These are phyloP conservation scores for Calocybe gambosa DNA, from an alignment of 1,284 basidiomycete species.

Conservation along the genomic window DNA sequence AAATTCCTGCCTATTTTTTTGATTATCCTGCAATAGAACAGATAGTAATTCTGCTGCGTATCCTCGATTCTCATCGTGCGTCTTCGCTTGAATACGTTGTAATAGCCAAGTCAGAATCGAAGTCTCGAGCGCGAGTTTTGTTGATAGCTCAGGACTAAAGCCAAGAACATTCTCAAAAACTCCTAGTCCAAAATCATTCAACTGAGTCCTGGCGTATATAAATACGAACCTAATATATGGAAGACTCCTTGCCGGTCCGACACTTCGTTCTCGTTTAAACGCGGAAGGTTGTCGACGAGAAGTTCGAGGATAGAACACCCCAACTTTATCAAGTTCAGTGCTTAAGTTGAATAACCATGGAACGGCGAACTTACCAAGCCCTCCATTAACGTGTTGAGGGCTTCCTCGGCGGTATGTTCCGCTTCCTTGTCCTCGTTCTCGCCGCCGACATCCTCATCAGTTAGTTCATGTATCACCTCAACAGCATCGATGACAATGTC, in stretches of 20 bases:
- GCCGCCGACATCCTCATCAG: constrained; percentile 91
- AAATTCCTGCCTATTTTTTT: constrained; percentile 57
- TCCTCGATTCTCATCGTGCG: constrained; percentile 79
- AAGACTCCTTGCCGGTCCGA: constrained; percentile 87
- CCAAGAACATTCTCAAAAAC: constrained; percentile 92
- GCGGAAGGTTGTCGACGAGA: constrained; percentile 81
- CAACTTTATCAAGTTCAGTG: constrained; percentile 40
- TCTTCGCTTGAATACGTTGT: constrained; percentile 66
- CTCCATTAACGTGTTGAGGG: constrained; percentile 69
- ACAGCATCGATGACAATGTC: constrained; percentile 93
- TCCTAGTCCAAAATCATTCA: constrained; percentile 40
- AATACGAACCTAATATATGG: constrained; percentile 70
- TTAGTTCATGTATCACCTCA: constrained; percentile 88
- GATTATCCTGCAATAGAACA: constrained; percentile 78
- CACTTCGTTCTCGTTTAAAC: constrained; percentile 82
- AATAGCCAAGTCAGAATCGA: constrained; percentile 77
- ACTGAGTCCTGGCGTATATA: not conserved
- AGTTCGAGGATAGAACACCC: constrained; percentile 82
- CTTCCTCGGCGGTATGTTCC: constrained; percentile 59
- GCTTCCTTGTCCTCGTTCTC: constrained; percentile 57
- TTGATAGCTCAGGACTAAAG: constrained; percentile 73
- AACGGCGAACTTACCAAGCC: constrained; percentile 53
- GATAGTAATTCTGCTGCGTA: constrained; percentile 87
- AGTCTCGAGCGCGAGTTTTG: constrained; percentile 68
- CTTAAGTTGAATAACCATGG: not conserved